Conservation (phyloP, 345 rosid genomes). For the Gossypium ekmanianum region DNA sequence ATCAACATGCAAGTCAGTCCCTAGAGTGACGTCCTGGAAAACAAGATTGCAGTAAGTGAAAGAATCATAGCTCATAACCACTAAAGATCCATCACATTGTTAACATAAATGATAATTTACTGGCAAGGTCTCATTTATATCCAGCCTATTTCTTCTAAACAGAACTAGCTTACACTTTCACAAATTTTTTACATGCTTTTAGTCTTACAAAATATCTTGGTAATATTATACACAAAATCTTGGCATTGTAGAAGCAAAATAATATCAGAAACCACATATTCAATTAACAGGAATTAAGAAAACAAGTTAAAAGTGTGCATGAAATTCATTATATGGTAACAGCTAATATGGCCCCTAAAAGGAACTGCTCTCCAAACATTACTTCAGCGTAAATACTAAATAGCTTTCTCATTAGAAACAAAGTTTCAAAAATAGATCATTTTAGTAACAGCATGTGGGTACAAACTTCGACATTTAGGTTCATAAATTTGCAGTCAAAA, state of each 20-base stretch:
- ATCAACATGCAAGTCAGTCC: constrained; percentile 25
- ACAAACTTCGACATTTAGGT: background rate
- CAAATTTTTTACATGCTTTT: constrained; percentile 4
- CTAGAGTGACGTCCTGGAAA: constrained; percentile 40
- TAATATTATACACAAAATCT: background rate
- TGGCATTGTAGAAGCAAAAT: background rate
- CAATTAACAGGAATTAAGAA: background rate
- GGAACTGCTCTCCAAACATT: background rate
- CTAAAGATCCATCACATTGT: background rate
- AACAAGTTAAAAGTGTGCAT: background rate
- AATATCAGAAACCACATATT: background rate
- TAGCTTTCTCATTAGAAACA: background rate
- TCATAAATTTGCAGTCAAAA: background rate
- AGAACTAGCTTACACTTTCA: constrained; percentile 7
- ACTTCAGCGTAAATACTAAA: constrained; percentile 7
- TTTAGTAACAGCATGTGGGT: background rate
- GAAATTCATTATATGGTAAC: background rate
- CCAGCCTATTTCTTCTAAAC: background rate
- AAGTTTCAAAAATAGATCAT: constrained; percentile 5
- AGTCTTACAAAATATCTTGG: background rate
- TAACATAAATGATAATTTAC: background rate
- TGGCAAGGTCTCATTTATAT: background rate
- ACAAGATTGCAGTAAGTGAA: background rate
- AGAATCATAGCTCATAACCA: background rate
- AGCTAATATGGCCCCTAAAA: background rate